phyloP scores from a whole-genome alignment of 192 early-diverging fungal genomes.

The Linnemannia zychae region DNA sequence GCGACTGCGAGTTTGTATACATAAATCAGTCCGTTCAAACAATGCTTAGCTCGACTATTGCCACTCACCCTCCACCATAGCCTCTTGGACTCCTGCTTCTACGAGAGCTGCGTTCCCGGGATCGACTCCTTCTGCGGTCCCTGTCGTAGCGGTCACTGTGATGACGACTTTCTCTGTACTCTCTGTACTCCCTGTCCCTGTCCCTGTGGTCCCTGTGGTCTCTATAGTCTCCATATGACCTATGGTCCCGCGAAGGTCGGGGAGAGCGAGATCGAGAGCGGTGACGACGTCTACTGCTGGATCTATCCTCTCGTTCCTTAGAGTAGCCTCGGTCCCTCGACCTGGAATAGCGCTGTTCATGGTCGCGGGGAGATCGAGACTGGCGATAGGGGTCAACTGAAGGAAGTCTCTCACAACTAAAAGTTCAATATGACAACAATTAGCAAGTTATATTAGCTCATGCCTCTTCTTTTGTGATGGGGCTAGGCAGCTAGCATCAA shows the following conservation, averaged over 20 bases:
- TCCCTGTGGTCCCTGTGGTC: slow-evolving; percentile 43
- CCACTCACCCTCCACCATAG: slow-evolving; percentile 28
- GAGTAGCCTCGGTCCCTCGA: slow-evolving; percentile 54
- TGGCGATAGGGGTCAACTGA: slow-evolving; percentile 30
- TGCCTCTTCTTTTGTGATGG: not conserved
- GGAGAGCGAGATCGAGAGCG: slow-evolving; percentile 62
- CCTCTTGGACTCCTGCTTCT: slow-evolving; percentile 44
- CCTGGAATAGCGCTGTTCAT: slow-evolving; percentile 54
- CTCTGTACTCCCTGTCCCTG: slow-evolving; percentile 35
- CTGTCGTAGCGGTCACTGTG: slow-evolving; percentile 49
- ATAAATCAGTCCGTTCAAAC: slow-evolving; percentile 2
- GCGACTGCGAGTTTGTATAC: slow-evolving; percentile 4
- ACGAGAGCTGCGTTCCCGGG: slow-evolving; percentile 37
- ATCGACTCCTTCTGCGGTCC: slow-evolving; percentile 43
- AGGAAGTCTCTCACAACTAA: slow-evolving; percentile 29
- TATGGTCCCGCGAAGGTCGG: slow-evolving; percentile 50
- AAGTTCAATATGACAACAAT: not conserved
- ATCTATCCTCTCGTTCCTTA: slow-evolving; percentile 54
- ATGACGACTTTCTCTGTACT: slow-evolving; percentile 46
- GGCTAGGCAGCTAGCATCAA: not conserved
- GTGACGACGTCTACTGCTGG: slow-evolving; percentile 51
- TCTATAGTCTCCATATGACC: slow-evolving; percentile 39
- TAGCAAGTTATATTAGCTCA: not conserved
- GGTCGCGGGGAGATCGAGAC: slow-evolving; percentile 57
- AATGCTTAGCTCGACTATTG: not conserved